Percentiles rank a stretch among this genome's conserved stretches.
phyloP scores from a whole-genome alignment of 139 green algal genomes.

The Medakamo hakoo region DNA sequence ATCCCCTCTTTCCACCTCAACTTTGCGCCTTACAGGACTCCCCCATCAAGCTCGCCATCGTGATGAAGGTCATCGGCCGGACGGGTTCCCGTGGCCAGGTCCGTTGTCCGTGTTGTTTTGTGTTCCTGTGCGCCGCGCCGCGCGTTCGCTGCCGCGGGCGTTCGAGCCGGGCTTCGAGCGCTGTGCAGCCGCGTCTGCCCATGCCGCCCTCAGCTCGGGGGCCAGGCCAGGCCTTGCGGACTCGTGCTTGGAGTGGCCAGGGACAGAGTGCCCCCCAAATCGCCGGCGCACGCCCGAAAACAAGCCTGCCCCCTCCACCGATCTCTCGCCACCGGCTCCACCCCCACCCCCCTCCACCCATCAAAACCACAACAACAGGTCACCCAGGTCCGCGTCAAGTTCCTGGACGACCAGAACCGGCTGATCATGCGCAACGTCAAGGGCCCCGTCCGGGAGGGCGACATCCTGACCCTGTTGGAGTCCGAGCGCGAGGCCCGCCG shows the following conservation, averaged over 20 bases:
- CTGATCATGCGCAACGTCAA: slow-evolving; percentile 99
- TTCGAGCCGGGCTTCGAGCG: too few species aligned
- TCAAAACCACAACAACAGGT: slow-evolving; percentile 47
- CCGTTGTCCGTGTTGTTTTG: too few species aligned
- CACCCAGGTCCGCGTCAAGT: slow-evolving; percentile 98
- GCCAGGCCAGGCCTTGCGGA: too few species aligned
- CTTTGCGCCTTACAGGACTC: slow-evolving; percentile 41
- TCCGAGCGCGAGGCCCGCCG: slow-evolving; percentile 95
- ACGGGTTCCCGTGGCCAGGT: slow-evolving; percentile 95
- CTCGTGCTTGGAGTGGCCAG: too few species aligned
- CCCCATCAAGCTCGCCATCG: slow-evolving; percentile 92
- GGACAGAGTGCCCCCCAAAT: too few species aligned
- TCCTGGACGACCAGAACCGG: slow-evolving; percentile 94
- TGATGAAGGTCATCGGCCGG: slow-evolving; percentile 98
- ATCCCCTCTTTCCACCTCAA: not conserved
- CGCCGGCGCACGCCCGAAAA: too few species aligned
- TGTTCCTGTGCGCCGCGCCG: not conserved
- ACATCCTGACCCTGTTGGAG: slow-evolving; percentile 96
- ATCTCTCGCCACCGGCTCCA: too few species aligned
- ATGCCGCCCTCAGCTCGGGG: too few species aligned
- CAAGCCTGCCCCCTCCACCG: too few species aligned
- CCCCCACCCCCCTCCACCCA: too few species aligned
- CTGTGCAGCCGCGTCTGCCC: too few species aligned
- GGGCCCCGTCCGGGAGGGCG: slow-evolving; percentile 95
- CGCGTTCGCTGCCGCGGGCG: too few species aligned